phyloP scores from a whole-genome alignment of 2,329 filamentous ascomycete species.

The Hypoxylon sp. region DNA sequence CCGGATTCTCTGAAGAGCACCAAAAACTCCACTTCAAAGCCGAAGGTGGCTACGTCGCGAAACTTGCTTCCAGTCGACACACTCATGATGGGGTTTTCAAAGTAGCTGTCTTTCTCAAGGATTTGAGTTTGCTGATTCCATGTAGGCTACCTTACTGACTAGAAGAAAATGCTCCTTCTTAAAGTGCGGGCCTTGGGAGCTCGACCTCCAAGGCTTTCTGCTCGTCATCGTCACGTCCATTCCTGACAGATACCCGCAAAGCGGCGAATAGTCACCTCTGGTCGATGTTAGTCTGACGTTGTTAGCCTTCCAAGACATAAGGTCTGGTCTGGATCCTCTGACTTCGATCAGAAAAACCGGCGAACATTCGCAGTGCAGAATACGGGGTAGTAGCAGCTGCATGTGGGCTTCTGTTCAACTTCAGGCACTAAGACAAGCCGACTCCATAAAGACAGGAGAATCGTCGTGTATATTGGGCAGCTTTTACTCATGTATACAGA shows the following conservation, averaged over 20 bases:
- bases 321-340: background rate
- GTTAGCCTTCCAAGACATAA: background rate
- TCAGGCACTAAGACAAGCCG: background rate
- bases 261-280: background rate
- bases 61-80: background rate
- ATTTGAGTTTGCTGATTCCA: background rate
- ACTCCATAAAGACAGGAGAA: background rate
- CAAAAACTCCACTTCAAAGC: slow-evolving; percentile 40
- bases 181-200: background rate
- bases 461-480: background rate
- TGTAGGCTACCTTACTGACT: background rate
- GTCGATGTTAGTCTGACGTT: background rate
- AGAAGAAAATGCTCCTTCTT: background rate
- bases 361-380: background rate
- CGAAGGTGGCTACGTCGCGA: slow-evolving; percentile 32
- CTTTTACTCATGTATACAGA: background rate
- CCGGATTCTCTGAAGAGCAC: slow-evolving; percentile 30
- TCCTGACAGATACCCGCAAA: background rate
- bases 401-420: background rate
- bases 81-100: slow-evolving; percentile 10
- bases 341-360: background rate
- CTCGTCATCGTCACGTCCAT: background rate
- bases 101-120: background rate
- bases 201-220: background rate
- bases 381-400: background rate